These are phyloP conservation scores for Yarrowia osloensis DNA, from an alignment of 805 yeast genomes.

Conservation along the genomic window DNA sequence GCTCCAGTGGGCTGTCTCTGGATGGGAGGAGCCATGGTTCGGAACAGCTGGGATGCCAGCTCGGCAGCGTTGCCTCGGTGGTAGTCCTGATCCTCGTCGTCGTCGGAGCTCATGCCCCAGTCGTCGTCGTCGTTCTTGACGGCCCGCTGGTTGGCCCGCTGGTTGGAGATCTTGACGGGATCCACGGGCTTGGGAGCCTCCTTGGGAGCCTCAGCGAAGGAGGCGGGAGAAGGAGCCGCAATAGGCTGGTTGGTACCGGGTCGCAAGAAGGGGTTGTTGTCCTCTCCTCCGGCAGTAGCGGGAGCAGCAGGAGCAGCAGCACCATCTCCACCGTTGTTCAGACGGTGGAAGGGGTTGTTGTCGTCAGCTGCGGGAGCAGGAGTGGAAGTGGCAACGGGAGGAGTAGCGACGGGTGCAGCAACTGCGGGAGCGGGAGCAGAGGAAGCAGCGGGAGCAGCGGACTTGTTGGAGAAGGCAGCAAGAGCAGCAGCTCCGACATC, in stretches of 20 bases:
- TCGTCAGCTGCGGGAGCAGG: constrained; percentile 32
- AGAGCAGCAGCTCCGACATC: constrained; percentile 5
- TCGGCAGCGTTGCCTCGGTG: constrained; percentile 47
- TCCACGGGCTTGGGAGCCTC: constrained; percentile 34
- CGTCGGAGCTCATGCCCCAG: constrained; percentile 40
- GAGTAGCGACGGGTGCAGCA: constrained; percentile 20
- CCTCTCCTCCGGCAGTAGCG: background rate
- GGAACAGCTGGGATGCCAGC: constrained; percentile 47
- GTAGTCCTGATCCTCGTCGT: constrained; percentile 42
- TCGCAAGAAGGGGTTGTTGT: constrained; percentile 25
- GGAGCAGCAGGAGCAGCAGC: background rate
- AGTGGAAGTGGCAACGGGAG: constrained; percentile 27
- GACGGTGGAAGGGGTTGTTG: constrained; percentile 37
- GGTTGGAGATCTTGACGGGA: constrained; percentile 40
- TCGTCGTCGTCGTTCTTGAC: constrained; percentile 42
- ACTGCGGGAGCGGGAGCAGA: constrained; percentile 30
- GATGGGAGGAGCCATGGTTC: constrained; percentile 45
- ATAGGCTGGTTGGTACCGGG: constrained; percentile 33
- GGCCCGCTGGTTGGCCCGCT: constrained; percentile 43
- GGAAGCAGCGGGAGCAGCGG: background rate
- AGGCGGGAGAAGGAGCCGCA: constrained; percentile 32
- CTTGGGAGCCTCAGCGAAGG: constrained; percentile 33
- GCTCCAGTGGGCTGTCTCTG: constrained; percentile 36
- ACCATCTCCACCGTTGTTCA: constrained; percentile 24
- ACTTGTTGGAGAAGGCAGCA: constrained; percentile 1